phyloP scores from a whole-genome alignment of 139 green algal genomes.

The Chlamydomonas eustigma region DNA sequence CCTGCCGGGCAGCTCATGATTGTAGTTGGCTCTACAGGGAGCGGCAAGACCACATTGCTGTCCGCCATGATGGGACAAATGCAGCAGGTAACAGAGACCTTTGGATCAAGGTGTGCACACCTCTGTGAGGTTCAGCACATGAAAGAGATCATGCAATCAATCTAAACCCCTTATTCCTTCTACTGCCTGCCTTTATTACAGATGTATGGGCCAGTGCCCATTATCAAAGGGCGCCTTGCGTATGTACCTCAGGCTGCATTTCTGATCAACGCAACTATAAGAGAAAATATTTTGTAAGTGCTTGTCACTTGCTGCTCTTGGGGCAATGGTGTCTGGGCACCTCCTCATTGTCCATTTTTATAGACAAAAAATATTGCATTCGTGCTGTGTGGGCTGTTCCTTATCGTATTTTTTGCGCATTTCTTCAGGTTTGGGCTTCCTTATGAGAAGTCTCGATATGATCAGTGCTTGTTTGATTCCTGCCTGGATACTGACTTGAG shows the following conservation, averaged over 20 bases:
- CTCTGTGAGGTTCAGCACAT: no score
- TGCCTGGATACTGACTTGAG: constrained; percentile 50
- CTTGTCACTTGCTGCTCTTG: no score
- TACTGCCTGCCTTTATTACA: no score
- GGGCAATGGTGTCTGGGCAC: no score
- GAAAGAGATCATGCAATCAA: not conserved
- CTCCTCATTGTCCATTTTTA: no score
- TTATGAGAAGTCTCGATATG: constrained; percentile 47
- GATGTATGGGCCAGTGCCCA: constrained; percentile 11
- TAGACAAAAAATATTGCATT: no score
- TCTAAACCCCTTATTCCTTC: no score
- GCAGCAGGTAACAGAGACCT: constrained; percentile 20
- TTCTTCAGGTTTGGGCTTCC: constrained; percentile 50
- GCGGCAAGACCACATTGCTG: constrained; percentile 67
- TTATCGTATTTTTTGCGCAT: not conserved
- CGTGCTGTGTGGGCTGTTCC: no score
- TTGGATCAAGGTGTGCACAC: not conserved
- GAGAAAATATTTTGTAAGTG: constrained; percentile 72
- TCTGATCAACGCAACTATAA: constrained; percentile 65
- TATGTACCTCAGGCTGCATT: constrained; percentile 78
- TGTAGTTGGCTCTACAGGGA: constrained; percentile 56
- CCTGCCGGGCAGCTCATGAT: constrained; percentile 34
- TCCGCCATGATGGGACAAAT: constrained; percentile 58
- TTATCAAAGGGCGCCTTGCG: constrained; percentile 45
- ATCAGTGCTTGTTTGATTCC: constrained; percentile 5